Percentiles rank a stretch among this genome's conserved stretches.
These are phyloP conservation scores for Aquanectria penicillioides DNA, from an alignment of 2,329 filamentous ascomycete genomes.

Conservation along the genomic window DNA sequence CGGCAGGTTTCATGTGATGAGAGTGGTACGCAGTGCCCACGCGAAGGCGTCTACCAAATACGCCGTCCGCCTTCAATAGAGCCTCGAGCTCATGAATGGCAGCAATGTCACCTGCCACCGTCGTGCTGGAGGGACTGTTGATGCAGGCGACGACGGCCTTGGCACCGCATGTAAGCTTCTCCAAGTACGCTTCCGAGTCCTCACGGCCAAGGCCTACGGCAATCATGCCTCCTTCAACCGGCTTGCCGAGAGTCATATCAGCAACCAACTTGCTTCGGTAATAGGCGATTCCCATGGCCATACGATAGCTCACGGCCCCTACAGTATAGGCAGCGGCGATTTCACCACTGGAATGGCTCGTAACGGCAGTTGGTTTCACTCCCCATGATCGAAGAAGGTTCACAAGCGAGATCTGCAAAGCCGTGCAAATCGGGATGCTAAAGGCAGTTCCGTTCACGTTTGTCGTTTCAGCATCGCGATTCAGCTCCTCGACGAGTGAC, in stretches of 20 bases:
- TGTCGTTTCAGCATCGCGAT: not conserved
- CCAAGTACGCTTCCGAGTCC: not conserved
- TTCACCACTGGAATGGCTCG: conserved; percentile 57
- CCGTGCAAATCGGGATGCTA: conserved; percentile 52
- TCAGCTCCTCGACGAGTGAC: not conserved
- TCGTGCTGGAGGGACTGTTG: conserved; percentile 60
- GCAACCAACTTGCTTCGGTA: conserved; percentile 45
- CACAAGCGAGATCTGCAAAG: conserved; percentile 56
- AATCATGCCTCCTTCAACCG: conserved; percentile 37
- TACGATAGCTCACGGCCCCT: conserved; percentile 53
- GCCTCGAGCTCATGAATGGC: conserved; percentile 51
- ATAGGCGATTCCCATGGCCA: conserved; percentile 59
- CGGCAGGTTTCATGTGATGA: conserved; percentile 58
- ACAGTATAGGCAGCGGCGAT: conserved; percentile 56
- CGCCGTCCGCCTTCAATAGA: conserved; percentile 47
- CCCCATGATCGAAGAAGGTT: conserved; percentile 53
- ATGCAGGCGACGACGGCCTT: conserved; percentile 50
- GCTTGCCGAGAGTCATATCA: conserved; percentile 49
- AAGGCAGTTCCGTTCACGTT: not conserved
- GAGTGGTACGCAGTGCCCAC: conserved; percentile 62
- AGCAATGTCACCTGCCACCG: conserved; percentile 56
- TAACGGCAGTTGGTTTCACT: conserved; percentile 49
- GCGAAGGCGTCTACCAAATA: conserved; percentile 55
- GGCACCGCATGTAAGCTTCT: not conserved
- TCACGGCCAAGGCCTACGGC: conserved; percentile 29